Percentiles rank a stretch among this genome's conserved stretches.
These are phyloP conservation scores for Yamadazyma conglobata DNA, from an alignment of 1,139 yeast species.

Conservation along the genomic window DNA sequence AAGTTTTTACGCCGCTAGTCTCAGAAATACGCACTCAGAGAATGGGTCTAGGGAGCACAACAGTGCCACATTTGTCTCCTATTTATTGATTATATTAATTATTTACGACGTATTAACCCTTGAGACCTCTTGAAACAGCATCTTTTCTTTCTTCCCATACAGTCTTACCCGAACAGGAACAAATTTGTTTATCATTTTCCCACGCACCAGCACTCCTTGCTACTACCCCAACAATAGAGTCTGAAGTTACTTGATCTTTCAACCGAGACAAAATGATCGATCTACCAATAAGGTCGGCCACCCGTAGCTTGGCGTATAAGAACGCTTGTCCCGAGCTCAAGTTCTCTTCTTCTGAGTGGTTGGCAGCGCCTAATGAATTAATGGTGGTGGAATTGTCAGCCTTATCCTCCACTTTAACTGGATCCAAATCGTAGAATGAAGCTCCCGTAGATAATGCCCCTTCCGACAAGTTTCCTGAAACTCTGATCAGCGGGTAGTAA, in stretches of 20 bases:
- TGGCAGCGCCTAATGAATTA: constrained; percentile 36
- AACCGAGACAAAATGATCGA: constrained; percentile 60
- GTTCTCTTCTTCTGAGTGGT: constrained; percentile 15
- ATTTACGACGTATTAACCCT: too few relatives aligned
- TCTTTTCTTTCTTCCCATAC: constrained; percentile 92
- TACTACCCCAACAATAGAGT: constrained; percentile 75
- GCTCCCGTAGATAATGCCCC: constrained; percentile 74
- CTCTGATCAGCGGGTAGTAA: constrained; percentile 67
- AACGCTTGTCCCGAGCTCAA: constrained; percentile 61
- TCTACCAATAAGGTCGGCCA: constrained; percentile 74
- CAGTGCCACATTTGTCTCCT: too few relatives aligned
- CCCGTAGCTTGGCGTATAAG: constrained; percentile 52
- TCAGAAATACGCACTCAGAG: too few relatives aligned
- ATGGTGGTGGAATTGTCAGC: constrained; percentile 31
- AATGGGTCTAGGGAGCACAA: too few relatives aligned
- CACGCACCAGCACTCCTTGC: constrained; percentile 97
- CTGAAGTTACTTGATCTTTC: constrained; percentile 34
- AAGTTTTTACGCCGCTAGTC: too few relatives aligned
- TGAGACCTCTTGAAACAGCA: constrained; percentile 14
- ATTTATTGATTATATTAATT: too few relatives aligned
- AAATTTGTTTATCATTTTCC: constrained; percentile 92
- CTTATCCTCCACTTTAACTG: constrained; percentile 42
- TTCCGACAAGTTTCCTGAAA: constrained; percentile 69
- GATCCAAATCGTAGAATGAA: constrained; percentile 43
- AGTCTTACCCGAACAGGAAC: constrained; percentile 93